Evolutionary conservation across 306 rosid species (phyloP).

Genomic region (Ziziphus jujuba): DNA sequence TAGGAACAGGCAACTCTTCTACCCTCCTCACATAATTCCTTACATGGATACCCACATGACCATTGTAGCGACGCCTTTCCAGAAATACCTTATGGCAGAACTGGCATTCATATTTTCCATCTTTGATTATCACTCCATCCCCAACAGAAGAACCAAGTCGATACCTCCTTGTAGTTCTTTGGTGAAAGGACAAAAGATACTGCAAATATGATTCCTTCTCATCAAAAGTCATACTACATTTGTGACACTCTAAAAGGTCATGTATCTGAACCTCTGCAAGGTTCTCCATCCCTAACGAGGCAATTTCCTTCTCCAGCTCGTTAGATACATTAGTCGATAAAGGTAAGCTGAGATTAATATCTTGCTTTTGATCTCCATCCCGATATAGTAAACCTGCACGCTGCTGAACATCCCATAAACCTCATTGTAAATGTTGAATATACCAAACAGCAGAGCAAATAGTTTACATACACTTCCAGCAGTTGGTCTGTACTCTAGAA

Average conservation of each 20-base stretch:
- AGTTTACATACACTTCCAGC: conserved; percentile 47
- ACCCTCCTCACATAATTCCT: conserved; percentile 73
- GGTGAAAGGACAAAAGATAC: conserved; percentile 74
- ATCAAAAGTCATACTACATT: conserved; percentile 69
- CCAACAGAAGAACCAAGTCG: conserved; percentile 90
- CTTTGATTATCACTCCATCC: conserved; percentile 86
- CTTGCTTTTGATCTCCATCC: conserved; percentile 43
- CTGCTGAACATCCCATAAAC: conserved; percentile 47
- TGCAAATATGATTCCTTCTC: conserved; percentile 78
- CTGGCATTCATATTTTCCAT: conserved; percentile 92
- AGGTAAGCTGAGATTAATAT: conserved; percentile 30
- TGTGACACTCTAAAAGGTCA: conserved; percentile 83
- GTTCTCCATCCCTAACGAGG: conserved; percentile 56
- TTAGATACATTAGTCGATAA: conserved; percentile 31
- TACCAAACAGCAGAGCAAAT: conserved; percentile 6
- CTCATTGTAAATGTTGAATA: conserved; percentile 16
- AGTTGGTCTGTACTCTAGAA: conserved; percentile 29
- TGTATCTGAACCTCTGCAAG: conserved; percentile 81
- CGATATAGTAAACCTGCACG: conserved; percentile 40
- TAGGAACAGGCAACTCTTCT: conserved; percentile 56
- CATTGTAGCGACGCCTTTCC: conserved; percentile 85
- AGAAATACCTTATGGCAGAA: conserved; percentile 83
- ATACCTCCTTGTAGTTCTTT: conserved; percentile 77
- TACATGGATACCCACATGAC: conserved; percentile 91
- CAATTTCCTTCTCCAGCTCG: conserved; percentile 45